Evolutionary conservation across 441 rosid species (phyloP).

Genomic region (Sinapis alba): DNA sequence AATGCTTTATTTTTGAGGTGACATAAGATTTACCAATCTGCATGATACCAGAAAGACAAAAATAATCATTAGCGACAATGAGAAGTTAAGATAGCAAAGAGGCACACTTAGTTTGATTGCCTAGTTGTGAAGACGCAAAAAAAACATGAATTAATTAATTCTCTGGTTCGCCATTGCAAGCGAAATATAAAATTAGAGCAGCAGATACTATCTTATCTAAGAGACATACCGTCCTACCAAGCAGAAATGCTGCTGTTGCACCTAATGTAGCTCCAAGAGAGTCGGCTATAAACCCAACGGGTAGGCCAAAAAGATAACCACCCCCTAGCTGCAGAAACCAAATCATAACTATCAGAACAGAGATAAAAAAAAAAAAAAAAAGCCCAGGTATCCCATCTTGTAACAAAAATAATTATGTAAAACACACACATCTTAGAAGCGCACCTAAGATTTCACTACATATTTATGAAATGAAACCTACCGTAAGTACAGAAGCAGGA

Average conservation of each 20-base stretch:
- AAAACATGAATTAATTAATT: conserved; percentile 8
- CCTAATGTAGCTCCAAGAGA: conserved; percentile 60
- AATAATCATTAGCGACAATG: background rate
- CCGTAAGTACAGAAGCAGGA: conserved; percentile 98
- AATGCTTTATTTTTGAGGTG: conserved; percentile 56
- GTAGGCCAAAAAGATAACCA: conserved; percentile 59
- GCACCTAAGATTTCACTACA: background rate
- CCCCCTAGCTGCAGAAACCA: conserved; percentile 53
- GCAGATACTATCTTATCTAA: background rate
- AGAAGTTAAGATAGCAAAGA: conserved; percentile 12
- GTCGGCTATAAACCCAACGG: conserved; percentile 59
- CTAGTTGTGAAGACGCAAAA: background rate
- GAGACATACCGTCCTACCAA: conserved; percentile 61
- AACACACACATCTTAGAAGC: conserved; percentile 11
- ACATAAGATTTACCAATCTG: conserved; percentile 61
- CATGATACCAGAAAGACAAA: conserved; percentile 17
- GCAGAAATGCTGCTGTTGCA: conserved; percentile 63
- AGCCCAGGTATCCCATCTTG: background rate
- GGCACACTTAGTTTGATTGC: background rate
- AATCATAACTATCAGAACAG: background rate
- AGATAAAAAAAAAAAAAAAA: too few relatives aligned
- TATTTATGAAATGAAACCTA: conserved; percentile 43
- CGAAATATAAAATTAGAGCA: background rate
- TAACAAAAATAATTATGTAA: background rate
- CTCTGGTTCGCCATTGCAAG: background rate